Evolutionary conservation across 176 grass and related monocot species (phyloP).

Genomic region (Avena insularis): DNA sequence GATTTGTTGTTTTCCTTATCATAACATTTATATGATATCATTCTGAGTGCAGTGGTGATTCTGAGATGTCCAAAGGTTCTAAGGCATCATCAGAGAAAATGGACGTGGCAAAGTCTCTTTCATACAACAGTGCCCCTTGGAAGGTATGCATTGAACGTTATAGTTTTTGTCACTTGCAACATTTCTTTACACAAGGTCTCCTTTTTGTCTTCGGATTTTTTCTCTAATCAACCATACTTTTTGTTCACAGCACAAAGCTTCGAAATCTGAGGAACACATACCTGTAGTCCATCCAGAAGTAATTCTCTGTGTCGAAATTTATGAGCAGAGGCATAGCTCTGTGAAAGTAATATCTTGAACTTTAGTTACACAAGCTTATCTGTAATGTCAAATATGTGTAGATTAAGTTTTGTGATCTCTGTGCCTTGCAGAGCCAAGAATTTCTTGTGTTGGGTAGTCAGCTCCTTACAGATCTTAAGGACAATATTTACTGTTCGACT

Average conservation of each 20-base stretch:
- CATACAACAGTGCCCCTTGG: constrained; percentile 56
- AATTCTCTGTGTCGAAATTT: constrained; percentile 88
- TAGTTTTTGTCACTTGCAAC: constrained; percentile 21
- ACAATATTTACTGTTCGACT: constrained; percentile 85
- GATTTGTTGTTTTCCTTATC: constrained; percentile 5
- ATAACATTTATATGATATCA: constrained; percentile 2
- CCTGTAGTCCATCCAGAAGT: constrained; percentile 78
- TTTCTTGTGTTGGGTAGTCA: constrained; percentile 94
- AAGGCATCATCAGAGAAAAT: constrained; percentile 54
- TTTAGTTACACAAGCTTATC: constrained; percentile 17
- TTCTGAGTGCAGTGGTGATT: constrained; percentile 70
- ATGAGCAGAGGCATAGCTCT: constrained; percentile 53
- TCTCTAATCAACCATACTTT: not conserved
- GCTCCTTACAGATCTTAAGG: constrained; percentile 72
- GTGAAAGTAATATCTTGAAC: constrained; percentile 49
- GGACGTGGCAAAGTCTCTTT: constrained; percentile 79
- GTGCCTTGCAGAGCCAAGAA: constrained; percentile 76
- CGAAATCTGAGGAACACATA: constrained; percentile 57
- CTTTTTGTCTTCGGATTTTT: not conserved
- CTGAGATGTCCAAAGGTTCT: constrained; percentile 47
- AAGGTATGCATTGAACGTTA: constrained; percentile 52
- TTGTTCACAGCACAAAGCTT: constrained; percentile 57
- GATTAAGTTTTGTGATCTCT: constrained; percentile 32
- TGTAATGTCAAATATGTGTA: constrained; percentile 25
- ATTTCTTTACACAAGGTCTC: constrained; percentile 29